phyloP scores from a whole-genome alignment of 768 basidiomycete species.

The Suillus ampliporus region DNA sequence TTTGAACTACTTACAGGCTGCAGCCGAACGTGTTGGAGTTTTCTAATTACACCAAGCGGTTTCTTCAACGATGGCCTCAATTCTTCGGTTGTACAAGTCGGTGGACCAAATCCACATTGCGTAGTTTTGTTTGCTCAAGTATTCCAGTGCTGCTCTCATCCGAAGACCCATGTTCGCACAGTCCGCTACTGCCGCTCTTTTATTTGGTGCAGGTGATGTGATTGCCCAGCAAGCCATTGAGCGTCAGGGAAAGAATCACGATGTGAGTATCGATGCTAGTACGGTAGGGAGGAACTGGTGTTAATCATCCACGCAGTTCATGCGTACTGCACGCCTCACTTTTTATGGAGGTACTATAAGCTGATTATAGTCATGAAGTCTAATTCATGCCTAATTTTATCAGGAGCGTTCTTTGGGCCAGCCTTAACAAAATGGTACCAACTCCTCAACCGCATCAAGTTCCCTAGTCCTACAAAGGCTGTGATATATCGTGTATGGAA shows the following conservation, averaged over 20 bases:
- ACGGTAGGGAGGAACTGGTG: conserved; percentile 1
- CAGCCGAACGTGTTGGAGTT: background rate
- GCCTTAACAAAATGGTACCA: conserved; percentile 83
- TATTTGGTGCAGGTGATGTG: conserved; percentile 79
- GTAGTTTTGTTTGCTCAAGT: conserved; percentile 14
- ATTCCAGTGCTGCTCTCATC: conserved; percentile 58
- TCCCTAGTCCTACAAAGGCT: conserved; percentile 61
- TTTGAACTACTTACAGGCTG: too few relatives aligned
- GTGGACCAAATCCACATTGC: conserved; percentile 6
- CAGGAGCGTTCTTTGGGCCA: conserved; percentile 80
- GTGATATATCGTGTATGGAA: conserved; percentile 64
- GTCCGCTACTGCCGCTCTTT: conserved; percentile 64
- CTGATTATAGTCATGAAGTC: background rate
- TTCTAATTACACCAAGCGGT: too few relatives aligned
- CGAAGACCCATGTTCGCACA: conserved; percentile 68
- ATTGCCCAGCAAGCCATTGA: conserved; percentile 90
- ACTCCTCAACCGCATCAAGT: conserved; percentile 72
- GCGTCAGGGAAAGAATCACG: conserved; percentile 70
- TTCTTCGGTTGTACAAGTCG: conserved; percentile 51
- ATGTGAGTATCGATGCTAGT: conserved; percentile 52
- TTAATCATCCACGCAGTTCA: conserved; percentile 44
- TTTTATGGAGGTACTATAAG: conserved; percentile 69
- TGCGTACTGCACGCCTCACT: conserved; percentile 65
- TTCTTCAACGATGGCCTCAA: conserved; percentile 44
- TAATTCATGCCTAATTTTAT: background rate